Evolutionary conservation across 495 filamentous ascomycete genomes (phyloP).

Genomic region (Neurospora terricola): DNA sequence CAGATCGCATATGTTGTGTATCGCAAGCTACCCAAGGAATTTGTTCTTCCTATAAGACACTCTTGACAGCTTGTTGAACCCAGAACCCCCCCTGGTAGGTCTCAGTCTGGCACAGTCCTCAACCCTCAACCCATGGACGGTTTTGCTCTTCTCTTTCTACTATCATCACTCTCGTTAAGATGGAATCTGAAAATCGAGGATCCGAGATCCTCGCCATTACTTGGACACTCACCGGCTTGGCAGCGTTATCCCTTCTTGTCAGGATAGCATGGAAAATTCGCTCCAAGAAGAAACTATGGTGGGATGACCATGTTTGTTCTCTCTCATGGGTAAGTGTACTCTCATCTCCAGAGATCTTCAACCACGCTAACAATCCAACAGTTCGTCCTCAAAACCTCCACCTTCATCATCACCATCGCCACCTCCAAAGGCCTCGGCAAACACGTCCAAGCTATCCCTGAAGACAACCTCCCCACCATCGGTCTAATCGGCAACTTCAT

Average conservation of each 20-base stretch:
- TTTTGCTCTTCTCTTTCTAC: background rate
- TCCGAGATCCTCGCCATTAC: conserved; percentile 11
- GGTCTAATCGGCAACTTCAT: conserved; percentile 17
- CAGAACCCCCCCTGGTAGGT: background rate
- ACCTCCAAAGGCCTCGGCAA: conserved; percentile 18
- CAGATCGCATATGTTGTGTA: background rate
- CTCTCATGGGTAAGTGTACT: conserved; percentile 22
- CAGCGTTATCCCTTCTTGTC: conserved; percentile 19
- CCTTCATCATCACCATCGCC: conserved; percentile 14
- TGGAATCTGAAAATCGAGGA: conserved; percentile 13
- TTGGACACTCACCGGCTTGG: conserved; percentile 17
- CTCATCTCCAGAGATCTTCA: background rate
- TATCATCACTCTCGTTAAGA: background rate
- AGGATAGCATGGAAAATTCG: conserved; percentile 24
- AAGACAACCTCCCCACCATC: conserved; percentile 9
- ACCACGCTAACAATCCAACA: background rate
- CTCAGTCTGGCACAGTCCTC: background rate
- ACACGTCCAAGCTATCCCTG: conserved; percentile 15
- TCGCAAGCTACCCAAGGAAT: background rate
- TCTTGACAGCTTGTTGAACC: background rate
- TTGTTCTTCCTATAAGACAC: background rate
- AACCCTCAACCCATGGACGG: background rate
- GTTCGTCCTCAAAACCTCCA: conserved; percentile 13
- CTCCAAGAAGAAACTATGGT: conserved; percentile 20
- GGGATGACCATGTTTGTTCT: conserved; percentile 27